Percentiles rank a stretch among this genome's conserved stretches.
These are phyloP conservation scores for Trypethelium eluteriae DNA, from an alignment of 495 filamentous ascomycete genomes.

Conservation along the genomic window DNA sequence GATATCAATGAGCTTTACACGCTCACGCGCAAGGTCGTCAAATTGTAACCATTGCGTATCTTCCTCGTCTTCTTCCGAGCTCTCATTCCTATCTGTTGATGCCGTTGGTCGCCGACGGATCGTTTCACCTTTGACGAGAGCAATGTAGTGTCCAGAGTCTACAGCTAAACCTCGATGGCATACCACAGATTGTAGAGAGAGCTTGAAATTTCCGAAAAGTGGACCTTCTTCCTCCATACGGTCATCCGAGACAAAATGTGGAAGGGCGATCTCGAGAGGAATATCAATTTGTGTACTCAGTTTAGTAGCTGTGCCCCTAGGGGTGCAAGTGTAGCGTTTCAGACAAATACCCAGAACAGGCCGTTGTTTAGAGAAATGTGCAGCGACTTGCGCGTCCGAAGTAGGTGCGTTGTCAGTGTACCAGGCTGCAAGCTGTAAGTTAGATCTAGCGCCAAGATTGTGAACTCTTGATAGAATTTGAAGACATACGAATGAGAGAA, in stretches of 20 bases:
- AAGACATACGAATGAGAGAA: conserved; percentile 64
- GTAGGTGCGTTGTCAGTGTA: conserved; percentile 64
- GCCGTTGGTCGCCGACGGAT: conserved; percentile 35
- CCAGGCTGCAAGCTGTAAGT: conserved; percentile 49
- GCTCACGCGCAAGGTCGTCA: conserved; percentile 68
- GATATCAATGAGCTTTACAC: conserved; percentile 70
- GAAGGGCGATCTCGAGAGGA: conserved; percentile 76
- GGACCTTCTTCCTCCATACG: conserved; percentile 55
- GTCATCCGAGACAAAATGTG: conserved; percentile 83
- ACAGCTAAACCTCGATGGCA: conserved; percentile 85
- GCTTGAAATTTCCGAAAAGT: conserved; percentile 74
- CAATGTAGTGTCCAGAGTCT: conserved; percentile 87
- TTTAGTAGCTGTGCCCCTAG: conserved; percentile 57
- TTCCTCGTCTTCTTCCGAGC: conserved; percentile 34
- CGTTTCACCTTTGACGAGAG: conserved; percentile 58
- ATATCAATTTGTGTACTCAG: conserved; percentile 83
- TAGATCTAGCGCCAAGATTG: background rate
- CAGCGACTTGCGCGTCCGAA: conserved; percentile 60
- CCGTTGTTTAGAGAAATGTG: conserved; percentile 62
- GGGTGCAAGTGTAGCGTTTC: conserved; percentile 76
- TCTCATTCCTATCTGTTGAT: conserved; percentile 44
- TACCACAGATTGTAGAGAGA: conserved; percentile 79
- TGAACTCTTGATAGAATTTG: conserved; percentile 12
- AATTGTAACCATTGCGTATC: conserved; percentile 77
- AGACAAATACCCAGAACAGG: conserved; percentile 86